Evolutionary conservation across 129 eudicot species (phyloP), one percentile per base, ranked within the genome.

Genomic region (Oenanthe sinensis): DNA sequence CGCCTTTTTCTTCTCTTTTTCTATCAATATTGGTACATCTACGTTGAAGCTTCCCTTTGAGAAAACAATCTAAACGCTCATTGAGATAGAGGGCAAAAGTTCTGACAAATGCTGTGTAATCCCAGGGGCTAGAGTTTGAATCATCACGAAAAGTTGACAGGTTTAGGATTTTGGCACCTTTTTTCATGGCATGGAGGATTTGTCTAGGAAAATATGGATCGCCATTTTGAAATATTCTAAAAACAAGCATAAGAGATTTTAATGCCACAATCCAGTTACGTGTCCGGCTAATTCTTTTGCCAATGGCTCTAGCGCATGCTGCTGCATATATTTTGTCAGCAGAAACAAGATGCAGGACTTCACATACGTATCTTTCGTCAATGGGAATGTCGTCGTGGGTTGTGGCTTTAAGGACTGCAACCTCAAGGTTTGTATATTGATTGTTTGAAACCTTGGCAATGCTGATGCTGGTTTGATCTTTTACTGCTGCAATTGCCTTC

Each of bases 381-480:
- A 86, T 40, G 12, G 92, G 91, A 4, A 72, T 69, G 48, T 76
- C 83, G 19, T 89, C 91, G 28, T 92, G 97, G 67, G 87, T 83
- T 24, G 97, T 90, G 81, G 92, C 92, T 75, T 86, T 92, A 48
- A 88, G 89, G 39, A 92, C 85, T 1, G 87, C 86, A 6, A 92
- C 84, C 43, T 88, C 89, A 2, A 92, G 91, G 54, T 49, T 77
- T 8, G 95, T 80, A 3, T 89, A 82, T 36, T 60, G 79, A 46
- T 80, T 84, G 84, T 75, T 83, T 0, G 88, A 55, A 75, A 90
- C 89, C 79, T 82, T 90, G 14, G 97, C 92, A 15, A 92, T 86
- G 80, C 91, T 75, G 19, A 92, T 92, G 92, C 96, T 90, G 44
- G 96, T 89, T 82, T 88, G 96, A 78, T 92, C 96, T 78, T 92